Conservation (phyloP, 768 basidiomycete species). For the Xanthoconium stramineum region DNA sequence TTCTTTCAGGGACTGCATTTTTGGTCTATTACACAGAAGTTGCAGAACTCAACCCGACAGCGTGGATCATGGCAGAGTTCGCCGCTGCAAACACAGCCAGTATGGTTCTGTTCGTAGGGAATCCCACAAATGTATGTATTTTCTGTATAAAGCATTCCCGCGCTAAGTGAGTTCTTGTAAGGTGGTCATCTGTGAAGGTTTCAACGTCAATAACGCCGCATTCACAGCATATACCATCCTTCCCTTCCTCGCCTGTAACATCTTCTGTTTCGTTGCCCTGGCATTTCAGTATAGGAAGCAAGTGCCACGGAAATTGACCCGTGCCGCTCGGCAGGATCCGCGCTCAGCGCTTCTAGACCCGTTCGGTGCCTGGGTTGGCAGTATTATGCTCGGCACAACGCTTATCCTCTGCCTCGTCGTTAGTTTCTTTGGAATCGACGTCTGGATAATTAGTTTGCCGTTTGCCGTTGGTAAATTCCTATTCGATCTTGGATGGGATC, state of each 20-base stretch:
- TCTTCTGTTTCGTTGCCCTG: conserved; percentile 60
- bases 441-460: conserved; percentile 83
- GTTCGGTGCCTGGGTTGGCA: conserved; percentile 70
- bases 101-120: conserved; percentile 77
- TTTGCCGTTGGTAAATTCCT: conserved; percentile 72
- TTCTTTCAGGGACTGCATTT: conserved; percentile 88
- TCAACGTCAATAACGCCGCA: conserved; percentile 69
- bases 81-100: conserved; percentile 78
- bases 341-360: conserved; percentile 70
- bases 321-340: conserved; percentile 41
- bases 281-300: conserved; percentile 55
- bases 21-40: conserved; percentile 83
- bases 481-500: conserved; percentile 63
- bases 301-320: conserved; percentile 50
- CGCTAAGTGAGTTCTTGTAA: background rate
- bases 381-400: conserved; percentile 59
- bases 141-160: background rate
- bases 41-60: conserved; percentile 42
- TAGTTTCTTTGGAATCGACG: conserved; percentile 73
- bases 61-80: conserved; percentile 77
- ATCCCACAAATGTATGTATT: conserved; percentile 74
- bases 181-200: conserved; percentile 85
- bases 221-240: conserved; percentile 84
- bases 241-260: conserved; percentile 67
- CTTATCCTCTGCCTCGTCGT: conserved; percentile 74